Conservation (phyloP, 495 filamentous ascomycete genomes). For the Penicillium longicatenatum region DNA sequence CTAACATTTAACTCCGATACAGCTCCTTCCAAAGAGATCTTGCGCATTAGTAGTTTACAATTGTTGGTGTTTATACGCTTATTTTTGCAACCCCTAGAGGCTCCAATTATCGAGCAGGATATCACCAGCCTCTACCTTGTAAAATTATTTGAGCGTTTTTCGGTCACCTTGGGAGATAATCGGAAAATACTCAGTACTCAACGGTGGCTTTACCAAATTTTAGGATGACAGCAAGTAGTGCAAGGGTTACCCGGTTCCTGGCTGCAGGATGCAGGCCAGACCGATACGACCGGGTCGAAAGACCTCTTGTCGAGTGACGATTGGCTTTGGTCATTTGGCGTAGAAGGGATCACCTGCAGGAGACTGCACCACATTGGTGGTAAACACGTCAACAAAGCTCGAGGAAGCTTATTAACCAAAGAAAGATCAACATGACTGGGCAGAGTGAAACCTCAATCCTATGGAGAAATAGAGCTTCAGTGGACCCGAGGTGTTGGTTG, state of each 20-base stretch:
- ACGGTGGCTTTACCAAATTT: background rate
- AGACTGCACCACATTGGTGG: constrained; percentile 1
- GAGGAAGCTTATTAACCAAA: constrained; percentile 3
- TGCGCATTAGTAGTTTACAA: too few relatives aligned
- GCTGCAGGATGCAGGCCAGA: constrained; percentile 19
- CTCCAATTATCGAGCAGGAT: too few relatives aligned
- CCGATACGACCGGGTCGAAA: constrained; percentile 16
- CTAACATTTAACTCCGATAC: background rate
- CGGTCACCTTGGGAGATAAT: too few relatives aligned
- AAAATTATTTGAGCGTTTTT: too few relatives aligned
- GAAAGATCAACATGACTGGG: background rate
- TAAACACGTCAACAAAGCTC: constrained; percentile 6
- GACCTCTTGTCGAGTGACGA: background rate
- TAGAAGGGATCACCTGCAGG: background rate
- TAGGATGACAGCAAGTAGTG: constrained; percentile 1
- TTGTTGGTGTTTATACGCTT: too few relatives aligned
- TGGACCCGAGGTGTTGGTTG: background rate
- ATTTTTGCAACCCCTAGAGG: too few relatives aligned
- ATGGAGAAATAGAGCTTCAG: background rate
- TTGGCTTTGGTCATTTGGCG: background rate
- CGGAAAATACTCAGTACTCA: background rate
- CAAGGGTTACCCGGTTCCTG: constrained; percentile 13
- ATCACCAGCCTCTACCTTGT: too few relatives aligned
- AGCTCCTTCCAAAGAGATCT: background rate
- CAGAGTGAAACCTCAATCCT: background rate